Percentiles rank a stretch among this genome's conserved stretches.
These are phyloP conservation scores for Epichloe typhina DNA, from an alignment of 2,329 filamentous ascomycete genomes.

Conservation along the genomic window DNA sequence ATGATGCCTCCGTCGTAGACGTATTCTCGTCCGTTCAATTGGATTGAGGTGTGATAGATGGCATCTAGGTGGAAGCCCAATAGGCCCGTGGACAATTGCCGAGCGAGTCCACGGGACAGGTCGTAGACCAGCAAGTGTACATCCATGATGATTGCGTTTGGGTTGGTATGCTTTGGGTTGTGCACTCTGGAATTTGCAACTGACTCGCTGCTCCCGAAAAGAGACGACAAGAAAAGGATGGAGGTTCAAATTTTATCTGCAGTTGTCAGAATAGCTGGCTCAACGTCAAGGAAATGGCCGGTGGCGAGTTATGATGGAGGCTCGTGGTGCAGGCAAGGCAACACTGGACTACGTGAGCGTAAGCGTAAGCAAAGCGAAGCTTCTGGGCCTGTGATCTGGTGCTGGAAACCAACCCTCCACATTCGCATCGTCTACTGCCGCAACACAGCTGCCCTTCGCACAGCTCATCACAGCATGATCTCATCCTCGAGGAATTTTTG, in stretches of 20 bases:
- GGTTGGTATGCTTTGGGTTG: not conserved
- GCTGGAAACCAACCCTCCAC: not conserved
- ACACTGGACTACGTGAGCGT: not conserved
- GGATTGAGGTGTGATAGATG: slow-evolving; percentile 87
- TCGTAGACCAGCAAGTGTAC: slow-evolving; percentile 70
- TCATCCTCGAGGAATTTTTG: too few species aligned
- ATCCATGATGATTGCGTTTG: slow-evolving; percentile 39
- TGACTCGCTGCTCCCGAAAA: not conserved
- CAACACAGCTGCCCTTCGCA: too few species aligned
- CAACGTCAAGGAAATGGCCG: too few species aligned
- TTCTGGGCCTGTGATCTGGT: not conserved
- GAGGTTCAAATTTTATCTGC: not conserved
- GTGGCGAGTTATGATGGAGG: not conserved
- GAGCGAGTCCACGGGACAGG: slow-evolving; percentile 49
- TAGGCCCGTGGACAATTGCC: slow-evolving; percentile 39
- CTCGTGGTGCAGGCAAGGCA: not conserved
- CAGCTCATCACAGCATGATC: too few species aligned
- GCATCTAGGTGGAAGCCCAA: slow-evolving; percentile 63
- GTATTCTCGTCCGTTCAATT: slow-evolving; percentile 76
- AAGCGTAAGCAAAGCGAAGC: not conserved
- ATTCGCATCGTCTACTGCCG: not conserved
- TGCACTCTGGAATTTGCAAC: not conserved
- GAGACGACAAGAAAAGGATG: too few species aligned
- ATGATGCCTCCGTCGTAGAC: slow-evolving; percentile 83
- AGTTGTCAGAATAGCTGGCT: not conserved